Evolutionary conservation across 148 eudicot species (phyloP).

Genomic region (Vaccinium myrtillus): DNA sequence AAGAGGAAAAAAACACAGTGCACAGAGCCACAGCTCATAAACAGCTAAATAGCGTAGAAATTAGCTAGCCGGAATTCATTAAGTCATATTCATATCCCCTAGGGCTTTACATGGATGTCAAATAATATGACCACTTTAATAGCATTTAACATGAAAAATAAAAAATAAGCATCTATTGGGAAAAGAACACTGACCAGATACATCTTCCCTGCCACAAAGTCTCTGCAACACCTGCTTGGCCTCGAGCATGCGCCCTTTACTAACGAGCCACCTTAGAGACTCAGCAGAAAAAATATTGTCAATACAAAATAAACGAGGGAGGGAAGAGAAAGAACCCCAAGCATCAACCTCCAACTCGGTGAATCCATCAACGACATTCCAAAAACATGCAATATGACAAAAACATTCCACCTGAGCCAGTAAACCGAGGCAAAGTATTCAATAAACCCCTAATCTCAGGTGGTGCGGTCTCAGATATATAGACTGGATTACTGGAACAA

Average conservation of each 20-base stretch:
- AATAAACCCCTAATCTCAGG: constrained; percentile 77
- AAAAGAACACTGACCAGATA: constrained; percentile 51
- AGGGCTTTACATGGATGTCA: no score
- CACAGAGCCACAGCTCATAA: background rate
- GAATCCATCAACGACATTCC: constrained; percentile 77
- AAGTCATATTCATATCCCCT: background rate
- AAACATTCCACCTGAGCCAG: constrained; percentile 83
- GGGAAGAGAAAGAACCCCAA: constrained; percentile 81
- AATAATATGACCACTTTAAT: background rate
- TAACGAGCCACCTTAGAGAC: constrained; percentile 96
- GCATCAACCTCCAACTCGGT: constrained; percentile 87
- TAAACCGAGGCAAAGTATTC: constrained; percentile 89
- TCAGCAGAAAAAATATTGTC: constrained; percentile 67
- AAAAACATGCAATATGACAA: constrained; percentile 78
- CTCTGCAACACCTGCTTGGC: constrained; percentile 73
- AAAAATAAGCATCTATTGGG: background rate
- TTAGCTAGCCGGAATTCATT: background rate
- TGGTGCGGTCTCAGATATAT: constrained; percentile 92
- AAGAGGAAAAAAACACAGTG: background rate
- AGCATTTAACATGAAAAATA: background rate
- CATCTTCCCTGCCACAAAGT: constrained; percentile 79
- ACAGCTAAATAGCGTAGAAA: background rate
- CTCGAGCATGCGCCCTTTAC: constrained; percentile 85
- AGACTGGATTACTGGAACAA: constrained; percentile 46
- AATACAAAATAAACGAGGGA: constrained; percentile 64